Evolutionary conservation across 495 filamentous ascomycete species (phyloP).

Genomic region (Aspergillus ostianus): DNA sequence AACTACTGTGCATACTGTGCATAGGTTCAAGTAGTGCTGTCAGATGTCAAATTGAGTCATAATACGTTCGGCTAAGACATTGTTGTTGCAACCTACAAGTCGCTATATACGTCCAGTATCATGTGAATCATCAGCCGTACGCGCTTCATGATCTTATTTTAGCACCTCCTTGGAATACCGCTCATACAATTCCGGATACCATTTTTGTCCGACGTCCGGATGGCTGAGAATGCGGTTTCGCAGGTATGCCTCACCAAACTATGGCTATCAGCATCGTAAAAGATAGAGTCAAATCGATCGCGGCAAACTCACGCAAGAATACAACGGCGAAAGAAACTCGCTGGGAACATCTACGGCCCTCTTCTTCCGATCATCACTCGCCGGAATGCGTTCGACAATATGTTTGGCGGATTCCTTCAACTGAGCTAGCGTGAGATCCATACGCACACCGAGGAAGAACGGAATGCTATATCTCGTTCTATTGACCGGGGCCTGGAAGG

Average conservation of each 20-base stretch:
- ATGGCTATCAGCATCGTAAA: slow-evolving; percentile 1
- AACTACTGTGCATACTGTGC: no score
- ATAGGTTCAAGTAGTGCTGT: no score
- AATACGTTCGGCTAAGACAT: no score
- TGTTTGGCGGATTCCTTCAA: slow-evolving; percentile 37
- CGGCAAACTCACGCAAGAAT: slow-evolving; percentile 36
- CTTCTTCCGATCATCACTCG: slow-evolving; percentile 36
- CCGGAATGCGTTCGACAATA: slow-evolving; percentile 37
- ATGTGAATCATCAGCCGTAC: no score
- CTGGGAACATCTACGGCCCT: slow-evolving; percentile 42
- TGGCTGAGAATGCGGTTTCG: slow-evolving; percentile 88
- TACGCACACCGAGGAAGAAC: slow-evolving; percentile 86
- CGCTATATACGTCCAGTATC: no score
- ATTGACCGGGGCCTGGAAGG: slow-evolving; percentile 32
- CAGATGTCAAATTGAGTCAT: no score
- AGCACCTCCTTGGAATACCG: slow-evolving; percentile 29
- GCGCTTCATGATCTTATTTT: neutral
- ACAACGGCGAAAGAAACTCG: slow-evolving; percentile 42
- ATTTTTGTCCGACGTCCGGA: slow-evolving; percentile 82
- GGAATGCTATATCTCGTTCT: slow-evolving; percentile 74
- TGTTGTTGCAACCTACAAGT: no score
- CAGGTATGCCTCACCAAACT: slow-evolving; percentile 51
- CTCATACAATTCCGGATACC: slow-evolving; percentile 73
- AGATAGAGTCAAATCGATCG: neutral
- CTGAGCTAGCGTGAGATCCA: slow-evolving; percentile 71